Evolutionary conservation across 352 stramenopile genomes (phyloP), one percentile per base, ranked within the genome.

Genomic region (Phytophthora litchii): DNA sequence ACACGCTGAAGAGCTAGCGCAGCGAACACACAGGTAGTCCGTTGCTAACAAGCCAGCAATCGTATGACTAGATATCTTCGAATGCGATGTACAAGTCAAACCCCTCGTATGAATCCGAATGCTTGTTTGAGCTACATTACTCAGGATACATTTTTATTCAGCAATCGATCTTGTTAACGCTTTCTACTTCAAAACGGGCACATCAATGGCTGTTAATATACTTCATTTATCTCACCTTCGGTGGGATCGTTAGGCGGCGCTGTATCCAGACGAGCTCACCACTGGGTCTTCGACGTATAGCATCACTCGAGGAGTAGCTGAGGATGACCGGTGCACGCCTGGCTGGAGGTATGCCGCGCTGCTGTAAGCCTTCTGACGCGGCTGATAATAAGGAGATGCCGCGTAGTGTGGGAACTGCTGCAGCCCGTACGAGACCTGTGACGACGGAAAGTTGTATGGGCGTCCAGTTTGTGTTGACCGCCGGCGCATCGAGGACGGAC

Each of bases 1-100:
- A 14, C 71, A 77, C 21, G 23, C 57, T 35, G 71, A 77, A 17
- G 72, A 80, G 42, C 50, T 76, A 21, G 20, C 40, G 17, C 48
- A 60, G 16, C 54, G 36, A 23, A 32, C 21, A 34, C 57, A 34
- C 36, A 35, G 43, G 12, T 70, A 64, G 20, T 44, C 17, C 8
- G 16, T 3, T 35, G 14, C n/a, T 21, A 51, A 27, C 1, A 31
- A 29, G 19, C 11, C 5, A 19, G 38, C 19, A 16, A 45, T 45
- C 4, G 35, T 69, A 38, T 57, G 57, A n/a, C n/a, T n/a, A n/a
- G n/a, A n/a, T n/a, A n/a, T n/a, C n/a, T n/a, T n/a, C n/a, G n/a
- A n/a, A n/a, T n/a, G n/a, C n/a, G n/a, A n/a, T n/a, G n/a, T n/a
- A n/a, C n/a, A n/a, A n/a, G n/a, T n/a, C n/a, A n/a, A n/a, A n/a